Evolutionary conservation across 345 rosid genomes (phyloP).

Genomic region (Lepidium sativum): DNA sequence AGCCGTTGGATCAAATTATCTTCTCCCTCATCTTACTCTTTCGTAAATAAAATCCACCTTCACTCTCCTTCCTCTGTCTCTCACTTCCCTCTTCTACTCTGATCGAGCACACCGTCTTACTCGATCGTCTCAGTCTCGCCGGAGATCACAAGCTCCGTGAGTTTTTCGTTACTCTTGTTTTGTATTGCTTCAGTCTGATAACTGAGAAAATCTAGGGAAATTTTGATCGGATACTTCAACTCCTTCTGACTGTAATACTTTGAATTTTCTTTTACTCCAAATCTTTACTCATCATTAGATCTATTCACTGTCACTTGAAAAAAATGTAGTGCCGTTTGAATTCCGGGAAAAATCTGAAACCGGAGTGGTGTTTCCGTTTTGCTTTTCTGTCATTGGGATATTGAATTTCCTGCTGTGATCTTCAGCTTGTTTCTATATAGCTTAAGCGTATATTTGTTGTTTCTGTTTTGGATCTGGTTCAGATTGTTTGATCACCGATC

Average conservation of each 20-base stretch:
- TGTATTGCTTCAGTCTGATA: neutral
- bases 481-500: slow-evolving; percentile 3
- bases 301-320: neutral
- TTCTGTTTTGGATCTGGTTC: slow-evolving; percentile 8
- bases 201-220: neutral
- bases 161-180: neutral
- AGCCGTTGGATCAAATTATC: slow-evolving; percentile 21
- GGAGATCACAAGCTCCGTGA: neutral
- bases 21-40: slow-evolving; percentile 16
- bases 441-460: neutral
- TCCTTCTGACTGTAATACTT: neutral
- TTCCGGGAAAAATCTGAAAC: neutral
- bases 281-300: neutral
- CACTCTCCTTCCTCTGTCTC: slow-evolving; percentile 9
- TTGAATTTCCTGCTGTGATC: neutral
- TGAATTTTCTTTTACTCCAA: neutral
- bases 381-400: neutral
- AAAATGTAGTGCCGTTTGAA: neutral
- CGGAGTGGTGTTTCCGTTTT: neutral
- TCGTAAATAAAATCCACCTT: slow-evolving; percentile 13
- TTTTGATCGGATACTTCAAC: neutral
- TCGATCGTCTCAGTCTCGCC: slow-evolving; percentile 18
- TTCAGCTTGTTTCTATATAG: neutral
- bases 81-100: slow-evolving; percentile 7
- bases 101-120: slow-evolving; percentile 8